A percentile compares a stretch with the other conserved stretches of the same genome.
Evolutionary conservation across 2,329 filamentous ascomycete species (phyloP).

Genomic region (Monosporascus sp.): DNA sequence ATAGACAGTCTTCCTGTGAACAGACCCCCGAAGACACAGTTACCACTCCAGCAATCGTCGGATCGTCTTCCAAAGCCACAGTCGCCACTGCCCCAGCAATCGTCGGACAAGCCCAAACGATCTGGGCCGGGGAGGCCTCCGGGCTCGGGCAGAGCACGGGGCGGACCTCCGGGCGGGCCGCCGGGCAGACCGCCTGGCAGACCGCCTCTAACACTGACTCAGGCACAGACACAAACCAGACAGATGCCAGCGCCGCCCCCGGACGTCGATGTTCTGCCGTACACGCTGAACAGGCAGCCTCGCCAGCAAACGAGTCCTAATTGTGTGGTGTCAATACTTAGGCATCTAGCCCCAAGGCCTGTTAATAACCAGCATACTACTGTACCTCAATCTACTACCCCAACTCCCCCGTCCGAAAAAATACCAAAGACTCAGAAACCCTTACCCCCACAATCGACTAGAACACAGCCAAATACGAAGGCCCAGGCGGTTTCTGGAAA

Average conservation of each 20-base stretch:
- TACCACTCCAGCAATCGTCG: not conserved
- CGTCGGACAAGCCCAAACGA: not conserved
- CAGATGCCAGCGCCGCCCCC: not conserved
- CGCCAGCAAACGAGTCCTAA: constrained; percentile 5
- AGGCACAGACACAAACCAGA: not conserved
- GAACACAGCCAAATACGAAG: constrained; percentile 6
- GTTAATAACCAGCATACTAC: not conserved
- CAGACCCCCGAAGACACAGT: not conserved
- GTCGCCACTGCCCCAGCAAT: not conserved
- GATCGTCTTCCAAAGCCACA: not conserved
- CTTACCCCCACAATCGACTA: not conserved
- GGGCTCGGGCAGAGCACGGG: not conserved
- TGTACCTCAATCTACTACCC: not conserved
- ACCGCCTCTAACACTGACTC: not conserved
- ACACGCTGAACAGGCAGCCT: not conserved
- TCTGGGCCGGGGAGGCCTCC: too few relatives aligned
- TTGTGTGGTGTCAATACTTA: constrained; percentile 3
- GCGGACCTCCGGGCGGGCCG: not conserved
- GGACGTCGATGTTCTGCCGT: not conserved
- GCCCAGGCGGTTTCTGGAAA: not conserved
- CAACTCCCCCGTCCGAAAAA: not conserved
- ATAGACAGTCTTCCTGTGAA: too few relatives aligned
- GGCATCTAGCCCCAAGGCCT: not conserved
- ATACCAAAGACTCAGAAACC: not conserved
- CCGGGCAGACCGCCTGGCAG: not conserved